These are phyloP conservation scores for Pseudoscleropodium purum DNA, from an alignment of 225 moss, liverwort and hornwort genomes.

Conservation along the genomic window DNA sequence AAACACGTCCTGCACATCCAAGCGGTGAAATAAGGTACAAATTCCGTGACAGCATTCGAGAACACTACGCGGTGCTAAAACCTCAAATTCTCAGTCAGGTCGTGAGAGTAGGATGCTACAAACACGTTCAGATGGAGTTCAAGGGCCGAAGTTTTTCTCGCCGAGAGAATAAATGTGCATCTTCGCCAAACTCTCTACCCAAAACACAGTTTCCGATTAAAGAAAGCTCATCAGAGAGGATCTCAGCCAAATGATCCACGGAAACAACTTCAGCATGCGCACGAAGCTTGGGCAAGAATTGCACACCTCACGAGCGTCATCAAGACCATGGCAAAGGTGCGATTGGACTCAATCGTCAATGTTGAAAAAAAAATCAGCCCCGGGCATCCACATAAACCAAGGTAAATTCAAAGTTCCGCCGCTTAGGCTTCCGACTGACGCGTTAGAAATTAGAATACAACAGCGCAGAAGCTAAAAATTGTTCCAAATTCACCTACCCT, in stretches of 20 bases:
- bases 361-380: neutral
- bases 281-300: neutral
- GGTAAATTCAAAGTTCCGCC: neutral
- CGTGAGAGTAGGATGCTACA: neutral
- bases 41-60: neutral
- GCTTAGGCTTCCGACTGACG: neutral
- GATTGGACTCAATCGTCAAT: neutral
- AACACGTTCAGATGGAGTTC: neutral
- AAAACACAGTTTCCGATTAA: neutral
- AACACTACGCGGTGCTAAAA: neutral
- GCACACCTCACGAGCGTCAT: neutral
- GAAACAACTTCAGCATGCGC: neutral
- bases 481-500: conserved; percentile 4
- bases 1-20: neutral
- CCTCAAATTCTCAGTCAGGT: neutral
- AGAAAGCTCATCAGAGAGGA: neutral
- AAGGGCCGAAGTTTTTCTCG: neutral
- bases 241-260: neutral
- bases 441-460: conserved; percentile 1
- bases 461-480: neutral
- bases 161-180: neutral
- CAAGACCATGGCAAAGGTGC: neutral
- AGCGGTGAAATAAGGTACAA: neutral
- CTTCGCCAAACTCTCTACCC: neutral
- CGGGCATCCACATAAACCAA: neutral